Evolutionary conservation across 2,329 filamentous ascomycete species (phyloP).

Genomic region (Colletotrichum viniferum): DNA sequence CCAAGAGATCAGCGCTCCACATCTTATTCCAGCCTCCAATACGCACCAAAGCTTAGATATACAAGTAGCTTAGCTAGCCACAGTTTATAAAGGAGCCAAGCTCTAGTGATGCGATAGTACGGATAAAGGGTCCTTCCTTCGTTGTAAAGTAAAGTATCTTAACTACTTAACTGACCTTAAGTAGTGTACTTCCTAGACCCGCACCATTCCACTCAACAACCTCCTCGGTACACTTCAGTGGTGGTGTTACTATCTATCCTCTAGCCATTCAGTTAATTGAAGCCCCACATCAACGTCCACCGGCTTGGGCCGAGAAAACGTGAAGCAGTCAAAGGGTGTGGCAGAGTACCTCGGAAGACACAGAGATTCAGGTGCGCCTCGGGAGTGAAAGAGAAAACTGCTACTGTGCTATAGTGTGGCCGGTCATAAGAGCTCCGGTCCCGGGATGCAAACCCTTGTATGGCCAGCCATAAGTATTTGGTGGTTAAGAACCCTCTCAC

Average conservation of each 20-base stretch:
- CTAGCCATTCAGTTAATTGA: not conserved
- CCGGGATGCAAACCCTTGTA: not conserved
- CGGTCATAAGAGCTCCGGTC: not conserved
- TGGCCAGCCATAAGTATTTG: not conserved
- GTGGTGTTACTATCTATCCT: not conserved
- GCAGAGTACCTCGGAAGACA: not conserved
- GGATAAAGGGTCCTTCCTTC: not conserved
- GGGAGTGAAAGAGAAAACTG: not conserved
- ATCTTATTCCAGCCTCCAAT: not conserved
- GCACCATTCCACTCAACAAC: not conserved
- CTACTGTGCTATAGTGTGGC: not conserved
- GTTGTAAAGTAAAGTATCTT: too few species aligned
- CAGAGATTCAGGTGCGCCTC: not conserved
- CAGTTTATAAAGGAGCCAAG: not conserved
- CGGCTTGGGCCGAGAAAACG: not conserved
- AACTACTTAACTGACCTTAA: too few species aligned
- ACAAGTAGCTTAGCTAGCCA: not conserved
- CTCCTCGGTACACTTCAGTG: not conserved
- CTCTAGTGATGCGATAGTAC: not conserved
- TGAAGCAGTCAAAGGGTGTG: not conserved
- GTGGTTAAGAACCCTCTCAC: not conserved
- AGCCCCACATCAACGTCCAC: not conserved
- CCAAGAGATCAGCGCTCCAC: not conserved
- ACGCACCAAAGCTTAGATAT: not conserved
- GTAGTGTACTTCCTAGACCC: not conserved